These are phyloP conservation scores for Candida ovalis DNA, from an alignment of 805 yeast genomes.

Conservation along the genomic window DNA sequence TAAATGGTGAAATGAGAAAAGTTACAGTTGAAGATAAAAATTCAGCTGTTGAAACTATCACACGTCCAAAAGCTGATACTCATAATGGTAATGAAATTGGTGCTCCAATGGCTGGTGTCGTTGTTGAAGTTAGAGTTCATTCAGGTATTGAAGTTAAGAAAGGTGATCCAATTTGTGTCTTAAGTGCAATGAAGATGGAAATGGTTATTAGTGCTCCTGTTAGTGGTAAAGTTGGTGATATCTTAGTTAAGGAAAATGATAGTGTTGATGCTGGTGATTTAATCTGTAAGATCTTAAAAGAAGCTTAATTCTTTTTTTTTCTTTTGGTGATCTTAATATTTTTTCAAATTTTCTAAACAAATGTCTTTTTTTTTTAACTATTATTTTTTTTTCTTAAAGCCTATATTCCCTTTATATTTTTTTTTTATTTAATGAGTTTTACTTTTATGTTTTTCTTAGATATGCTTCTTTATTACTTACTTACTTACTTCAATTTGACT, in stretches of 20 bases:
- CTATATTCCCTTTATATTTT: too few relatives aligned
- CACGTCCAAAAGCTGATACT: constrained; percentile 88
- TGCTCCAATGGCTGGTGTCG: constrained; percentile 99
- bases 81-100: constrained; percentile 90
- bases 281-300: constrained; percentile 55
- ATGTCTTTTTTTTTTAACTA: constrained; percentile 8
- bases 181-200: constrained; percentile 99
- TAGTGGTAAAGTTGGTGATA: constrained; percentile 76
- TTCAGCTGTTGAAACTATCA: constrained; percentile 77
- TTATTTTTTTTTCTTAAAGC: neutral
- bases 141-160: constrained; percentile 86
- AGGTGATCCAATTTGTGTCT: constrained; percentile 92
- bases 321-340: neutral
- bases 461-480: too few relatives aligned
- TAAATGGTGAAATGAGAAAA: constrained; percentile 97
- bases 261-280: constrained; percentile 94
- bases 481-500: neutral
- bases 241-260: constrained; percentile 83
- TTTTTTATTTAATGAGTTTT: too few relatives aligned
- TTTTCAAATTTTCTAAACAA: neutral
- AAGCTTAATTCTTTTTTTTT: constrained; percentile 4
- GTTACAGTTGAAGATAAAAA: constrained; percentile 87
- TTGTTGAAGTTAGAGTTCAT: constrained; percentile 89
- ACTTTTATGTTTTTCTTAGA: too few relatives aligned
- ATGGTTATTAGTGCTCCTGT: constrained; percentile 95